Percentiles rank a stretch among this genome's conserved stretches.
Conservation (phyloP, 2,329 filamentous ascomycete species). For the Fusarium buxicola region DNA sequence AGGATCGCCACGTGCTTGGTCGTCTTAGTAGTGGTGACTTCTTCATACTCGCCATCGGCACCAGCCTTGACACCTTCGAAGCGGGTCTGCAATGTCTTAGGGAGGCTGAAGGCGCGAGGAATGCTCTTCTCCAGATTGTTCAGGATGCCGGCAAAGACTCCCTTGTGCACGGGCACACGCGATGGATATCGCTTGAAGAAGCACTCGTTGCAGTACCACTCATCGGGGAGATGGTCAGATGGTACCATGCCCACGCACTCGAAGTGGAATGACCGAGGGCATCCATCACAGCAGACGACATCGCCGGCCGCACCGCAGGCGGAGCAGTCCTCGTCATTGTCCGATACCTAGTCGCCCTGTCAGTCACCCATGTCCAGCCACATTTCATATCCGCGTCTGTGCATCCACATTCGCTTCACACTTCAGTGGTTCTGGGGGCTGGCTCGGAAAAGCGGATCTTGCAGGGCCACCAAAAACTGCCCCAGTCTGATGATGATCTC, state of each 20-base stretch:
- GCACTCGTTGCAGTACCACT: conserved; percentile 89
- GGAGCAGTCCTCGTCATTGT: conserved; percentile 92
- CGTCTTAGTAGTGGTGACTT: conserved; percentile 69
- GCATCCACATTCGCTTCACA: conserved; percentile 33
- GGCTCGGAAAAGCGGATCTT: conserved; percentile 46
- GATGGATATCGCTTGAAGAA: conserved; percentile 62
- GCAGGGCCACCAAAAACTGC: conserved; percentile 43
- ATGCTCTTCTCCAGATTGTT: conserved; percentile 75
- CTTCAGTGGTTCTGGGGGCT: conserved; percentile 35
- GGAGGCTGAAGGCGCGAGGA: conserved; percentile 78
- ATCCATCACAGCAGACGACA: conserved; percentile 94
- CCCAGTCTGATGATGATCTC: conserved; percentile 33
- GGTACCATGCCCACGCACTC: conserved; percentile 86
- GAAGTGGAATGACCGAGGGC: conserved; percentile 90
- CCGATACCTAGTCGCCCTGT: conserved; percentile 54
- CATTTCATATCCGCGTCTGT: conserved; percentile 9
- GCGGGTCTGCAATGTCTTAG: conserved; percentile 75
- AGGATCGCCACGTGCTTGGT: conserved; percentile 66
- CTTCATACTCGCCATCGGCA: conserved; percentile 83
- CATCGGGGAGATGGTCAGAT: conserved; percentile 73
- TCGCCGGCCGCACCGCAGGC: conserved; percentile 86
- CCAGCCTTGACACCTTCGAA: conserved; percentile 85
- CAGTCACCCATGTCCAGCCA: conserved; percentile 47
- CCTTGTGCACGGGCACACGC: conserved; percentile 60
- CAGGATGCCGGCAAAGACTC: conserved; percentile 72